Percentiles rank a stretch among this genome's conserved stretches.
phyloP scores from a whole-genome alignment of 2,329 filamentous ascomycete genomes.

The Fusarium buharicum region DNA sequence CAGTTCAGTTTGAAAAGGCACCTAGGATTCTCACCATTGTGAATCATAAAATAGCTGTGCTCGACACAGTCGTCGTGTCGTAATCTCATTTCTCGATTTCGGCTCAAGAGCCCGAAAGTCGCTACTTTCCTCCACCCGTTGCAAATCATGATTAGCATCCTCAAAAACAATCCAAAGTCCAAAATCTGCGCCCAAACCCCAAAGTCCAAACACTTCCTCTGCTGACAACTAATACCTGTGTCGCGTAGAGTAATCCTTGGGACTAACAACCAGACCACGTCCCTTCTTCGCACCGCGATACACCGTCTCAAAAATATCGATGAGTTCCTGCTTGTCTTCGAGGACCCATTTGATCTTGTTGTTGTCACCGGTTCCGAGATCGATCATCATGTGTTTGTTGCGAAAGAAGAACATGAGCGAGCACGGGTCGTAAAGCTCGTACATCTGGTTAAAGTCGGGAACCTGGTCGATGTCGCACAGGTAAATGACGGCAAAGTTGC shows the following conservation, averaged over 20 bases:
- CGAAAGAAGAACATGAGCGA: slow-evolving; percentile 98
- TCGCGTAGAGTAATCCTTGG: slow-evolving; percentile 69
- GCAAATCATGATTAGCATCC: slow-evolving; percentile 29
- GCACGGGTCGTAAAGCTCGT: slow-evolving; percentile 89
- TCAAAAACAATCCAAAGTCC: slow-evolving; percentile 5
- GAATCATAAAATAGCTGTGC: slow-evolving; percentile 7
- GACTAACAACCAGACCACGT: slow-evolving; percentile 92
- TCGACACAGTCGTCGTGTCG: slow-evolving; percentile 13
- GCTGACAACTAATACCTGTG: slow-evolving; percentile 37
- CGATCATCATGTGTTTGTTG: slow-evolving; percentile 99
- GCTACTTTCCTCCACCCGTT: slow-evolving; percentile 14
- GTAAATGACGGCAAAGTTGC: slow-evolving; percentile 94
- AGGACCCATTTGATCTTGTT: slow-evolving; percentile 96
- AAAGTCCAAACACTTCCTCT: neutral
- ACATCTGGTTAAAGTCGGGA: slow-evolving; percentile 96
- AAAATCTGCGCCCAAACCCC: slow-evolving; percentile 11
- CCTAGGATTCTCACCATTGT: slow-evolving; percentile 40
- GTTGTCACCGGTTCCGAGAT: slow-evolving; percentile 98
- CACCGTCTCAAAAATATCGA: slow-evolving; percentile 98
- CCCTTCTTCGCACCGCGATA: slow-evolving; percentile 99
- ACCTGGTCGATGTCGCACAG: slow-evolving; percentile 92
- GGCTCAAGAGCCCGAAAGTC: slow-evolving; percentile 12
- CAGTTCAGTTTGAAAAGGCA: slow-evolving; percentile 18
- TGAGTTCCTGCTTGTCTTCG: slow-evolving; percentile 97
- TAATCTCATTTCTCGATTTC: slow-evolving; percentile 32